Conservation (phyloP, 192 early-diverging fungal species). For the Umbelopsis isabellina region DNA sequence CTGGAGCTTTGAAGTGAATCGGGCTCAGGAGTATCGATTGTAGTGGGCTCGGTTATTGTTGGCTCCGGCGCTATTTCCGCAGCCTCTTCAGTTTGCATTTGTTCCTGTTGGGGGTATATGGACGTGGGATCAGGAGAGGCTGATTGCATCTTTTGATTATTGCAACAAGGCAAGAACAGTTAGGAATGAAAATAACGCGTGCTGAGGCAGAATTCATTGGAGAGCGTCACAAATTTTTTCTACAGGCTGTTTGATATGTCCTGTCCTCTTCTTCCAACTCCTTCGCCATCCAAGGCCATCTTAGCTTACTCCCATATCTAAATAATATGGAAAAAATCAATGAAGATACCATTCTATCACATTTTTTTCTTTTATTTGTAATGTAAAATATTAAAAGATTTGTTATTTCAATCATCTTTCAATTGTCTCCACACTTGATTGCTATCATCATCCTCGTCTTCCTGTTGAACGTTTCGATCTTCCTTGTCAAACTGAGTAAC, state of each 20-base stretch:
- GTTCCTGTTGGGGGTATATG: slow-evolving; percentile 16
- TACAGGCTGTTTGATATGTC: neutral
- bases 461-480: slow-evolving; percentile 51
- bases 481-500: slow-evolving; percentile 72
- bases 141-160: slow-evolving; percentile 5
- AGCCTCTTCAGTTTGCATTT: neutral
- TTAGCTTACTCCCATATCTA: too few relatives aligned
- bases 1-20: neutral
- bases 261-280: too few relatives aligned
- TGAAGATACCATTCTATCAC: too few relatives aligned
- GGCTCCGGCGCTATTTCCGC: neutral
- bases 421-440: slow-evolving; percentile 55
- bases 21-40: slow-evolving; percentile 1
- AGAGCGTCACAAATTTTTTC: slow-evolving; percentile 20
- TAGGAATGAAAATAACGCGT: neutral
- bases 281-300: too few relatives aligned
- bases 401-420: slow-evolving; percentile 16
- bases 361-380: neutral
- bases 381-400: too few relatives aligned
- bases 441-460: slow-evolving; percentile 63
- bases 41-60: neutral
- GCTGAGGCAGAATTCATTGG: neutral
- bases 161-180: neutral
- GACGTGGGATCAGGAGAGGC: slow-evolving; percentile 12
- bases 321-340: too few relatives aligned